A percentile compares a stretch with the other conserved stretches of the same genome.
These are phyloP conservation scores for Anacardium occidentale DNA, from an alignment of 345 rosid species.

Conservation along the genomic window DNA sequence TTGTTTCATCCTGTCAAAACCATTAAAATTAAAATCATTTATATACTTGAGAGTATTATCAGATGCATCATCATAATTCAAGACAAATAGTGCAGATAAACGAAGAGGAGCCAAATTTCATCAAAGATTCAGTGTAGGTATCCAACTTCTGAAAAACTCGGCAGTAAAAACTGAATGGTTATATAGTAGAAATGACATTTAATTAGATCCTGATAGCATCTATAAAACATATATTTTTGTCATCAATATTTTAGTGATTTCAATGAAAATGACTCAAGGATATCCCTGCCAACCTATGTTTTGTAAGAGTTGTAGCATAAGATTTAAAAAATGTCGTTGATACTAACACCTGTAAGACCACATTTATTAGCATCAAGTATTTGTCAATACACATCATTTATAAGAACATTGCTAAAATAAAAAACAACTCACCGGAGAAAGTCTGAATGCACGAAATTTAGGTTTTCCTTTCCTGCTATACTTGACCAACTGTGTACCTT, in stretches of 20 bases:
- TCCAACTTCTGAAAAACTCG: not conserved
- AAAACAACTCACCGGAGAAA: conserved; percentile 55
- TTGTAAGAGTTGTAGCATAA: not conserved
- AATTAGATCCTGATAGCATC: not conserved
- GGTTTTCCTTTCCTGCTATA: conserved; percentile 94
- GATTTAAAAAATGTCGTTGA: not conserved
- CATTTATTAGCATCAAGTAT: not conserved
- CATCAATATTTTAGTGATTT: not conserved
- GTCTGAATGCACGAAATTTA: conserved; percentile 79
- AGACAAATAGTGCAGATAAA: not conserved
- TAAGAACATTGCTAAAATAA: too few species aligned
- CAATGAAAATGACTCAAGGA: not conserved
- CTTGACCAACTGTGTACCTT: conserved; percentile 83
- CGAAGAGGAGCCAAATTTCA: not conserved
- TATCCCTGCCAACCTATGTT: not conserved
- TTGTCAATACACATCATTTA: not conserved
- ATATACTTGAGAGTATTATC: conserved; percentile 22
- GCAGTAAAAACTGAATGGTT: not conserved
- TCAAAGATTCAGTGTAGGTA: not conserved
- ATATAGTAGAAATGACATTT: not conserved
- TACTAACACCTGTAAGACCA: too few species aligned
- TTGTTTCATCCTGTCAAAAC: conserved; percentile 75
- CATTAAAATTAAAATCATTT: conserved; percentile 47
- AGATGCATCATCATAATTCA: not conserved
- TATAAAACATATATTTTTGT: not conserved